Evolutionary conservation across 345 rosid genomes (phyloP), one percentile per base, ranked within the genome.

Genomic region (Trapa incisa): DNA sequence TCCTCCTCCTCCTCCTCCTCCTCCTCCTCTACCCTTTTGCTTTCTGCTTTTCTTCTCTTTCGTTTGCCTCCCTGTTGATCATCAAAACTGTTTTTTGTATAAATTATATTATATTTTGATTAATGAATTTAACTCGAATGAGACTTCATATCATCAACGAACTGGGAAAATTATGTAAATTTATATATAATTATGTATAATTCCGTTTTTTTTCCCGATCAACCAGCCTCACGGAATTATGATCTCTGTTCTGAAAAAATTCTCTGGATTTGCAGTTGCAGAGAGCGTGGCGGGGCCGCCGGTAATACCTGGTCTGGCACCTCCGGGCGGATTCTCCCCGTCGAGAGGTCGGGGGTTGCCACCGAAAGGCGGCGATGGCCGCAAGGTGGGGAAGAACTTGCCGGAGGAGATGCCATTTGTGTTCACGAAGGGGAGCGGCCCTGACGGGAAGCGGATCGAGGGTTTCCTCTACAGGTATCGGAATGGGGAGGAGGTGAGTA

Each of bases 341-440:
- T 1, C 37, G 14, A 58, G 32, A 15, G 14, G 63, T 38, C 63
- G 7, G 0, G 37, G 63, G 1, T 2, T 9, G 5, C 38, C 38
- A 5, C 3, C 63, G 5, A 58, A 58, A 58, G 38, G 47, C 67
- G 79, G 72, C 36, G 64, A 68, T 45, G 29, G 29, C 29, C 29
- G 29, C 29, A 7, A 1, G 57, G 62, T 57, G 70, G 48, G 12
- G 48, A 45, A 11, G 48, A 45, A 45, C 11, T 4, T 73, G 1
- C 37, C 61, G 70, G 86, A 79, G 68, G 81, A 82, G 1, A 80
- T 82, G 86, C 86, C 86, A 0, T 73, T 79, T 50, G 86, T 82
- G 13, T 79, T 77, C 69, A 75, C 86, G 0, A 75, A 75, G 71
- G 86, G 86, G 36, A 76, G 75, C 22, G 83, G 83, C 37, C 81